These are phyloP conservation scores for Tillandsia fasciculata DNA, from an alignment of 176 grass and related monocot genomes.

Conservation along the genomic window DNA sequence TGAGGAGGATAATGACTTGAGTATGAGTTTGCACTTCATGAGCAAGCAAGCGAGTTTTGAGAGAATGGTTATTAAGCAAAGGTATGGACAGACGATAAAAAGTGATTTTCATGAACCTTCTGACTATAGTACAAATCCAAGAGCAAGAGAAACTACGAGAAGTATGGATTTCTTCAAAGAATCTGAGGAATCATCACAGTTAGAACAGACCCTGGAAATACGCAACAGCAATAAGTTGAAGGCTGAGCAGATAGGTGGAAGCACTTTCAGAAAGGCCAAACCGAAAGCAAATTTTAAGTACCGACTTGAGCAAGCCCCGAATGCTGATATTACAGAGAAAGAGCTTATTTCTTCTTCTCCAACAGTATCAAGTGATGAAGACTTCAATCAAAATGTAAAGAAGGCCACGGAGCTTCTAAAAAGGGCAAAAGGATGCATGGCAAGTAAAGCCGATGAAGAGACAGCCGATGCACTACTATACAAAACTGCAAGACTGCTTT, in stretches of 20 bases:
- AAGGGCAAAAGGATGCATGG: constrained; percentile 54
- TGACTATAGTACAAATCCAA: not conserved
- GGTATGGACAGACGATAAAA: not conserved
- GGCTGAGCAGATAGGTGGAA: constrained; percentile 15
- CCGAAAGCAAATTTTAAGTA: constrained; percentile 7
- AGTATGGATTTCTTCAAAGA: constrained; percentile 25
- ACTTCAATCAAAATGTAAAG: constrained; percentile 53
- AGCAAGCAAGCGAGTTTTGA: constrained; percentile 26
- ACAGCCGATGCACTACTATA: constrained; percentile 55
- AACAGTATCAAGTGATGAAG: constrained; percentile 26
- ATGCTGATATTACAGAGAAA: constrained; percentile 2
- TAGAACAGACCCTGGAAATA: constrained; percentile 60
- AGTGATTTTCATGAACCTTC: constrained; percentile 7
- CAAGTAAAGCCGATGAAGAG: constrained; percentile 42
- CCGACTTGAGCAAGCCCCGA: not conserved
- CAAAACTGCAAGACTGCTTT: constrained; percentile 60
- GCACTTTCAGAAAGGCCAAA: constrained; percentile 9
- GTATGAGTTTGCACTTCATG: constrained; percentile 21
- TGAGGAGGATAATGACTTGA: constrained; percentile 21
- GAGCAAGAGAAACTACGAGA: not conserved
- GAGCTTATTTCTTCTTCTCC: not conserved
- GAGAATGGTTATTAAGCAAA: constrained; percentile 55
- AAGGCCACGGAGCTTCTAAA: constrained; percentile 51
- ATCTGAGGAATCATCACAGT: constrained; percentile 43
- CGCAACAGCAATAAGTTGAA: constrained; percentile 36